Evolutionary conservation across 2,329 filamentous ascomycete genomes (phyloP), one percentile per base, ranked within the genome.

Genomic region (Plenodomus tracheiphilus): DNA sequence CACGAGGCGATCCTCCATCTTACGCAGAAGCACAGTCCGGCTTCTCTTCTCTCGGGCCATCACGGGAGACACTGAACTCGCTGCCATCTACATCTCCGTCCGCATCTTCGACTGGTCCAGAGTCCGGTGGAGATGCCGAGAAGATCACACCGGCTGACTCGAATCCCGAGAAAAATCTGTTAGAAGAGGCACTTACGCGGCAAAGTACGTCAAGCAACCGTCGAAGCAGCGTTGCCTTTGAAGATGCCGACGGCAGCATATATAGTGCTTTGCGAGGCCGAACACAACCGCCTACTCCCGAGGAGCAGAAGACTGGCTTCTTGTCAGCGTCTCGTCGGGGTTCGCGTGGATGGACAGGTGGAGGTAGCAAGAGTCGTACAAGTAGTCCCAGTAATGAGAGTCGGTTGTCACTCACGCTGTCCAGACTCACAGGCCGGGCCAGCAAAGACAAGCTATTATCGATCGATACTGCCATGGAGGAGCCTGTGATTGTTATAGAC

Each of bases 401-500:
- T 43, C 66, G 76, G 20, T 69, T 79, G 41, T 74, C 71, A 40
- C 50, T 78, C 20, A 75, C 74, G 11, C 61, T 77, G 47, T 69
- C 65, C 6, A 59, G 69, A 35, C 59, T 75, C 25, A 70, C 71
- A 11, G 71, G 72, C 32, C 66, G 73, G 30, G 74, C 71, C 57
- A 75, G 74, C 43, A 75, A 74, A 49, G 69, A 73, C 68, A 74
- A 72, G 53, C 66, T 76, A 41, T 59, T 57, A 25, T 53, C 56
- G 8, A 66, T 69, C 17, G 47, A 41, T 3, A 38, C 43, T 2
- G 21, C 49, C 16, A 30, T 42, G 5, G 66, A 68, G 5, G 68
- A 70, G 11, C 65, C 65, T 8, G 43, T 62, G 34, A 65, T 71
- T 41, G 50, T 66, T 25, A 59, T 69, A 36, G 61, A 68, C 39